These are phyloP conservation scores for Arthrobotrys megalospora DNA, from an alignment of 2,329 filamentous ascomycete genomes.

Conservation along the genomic window DNA sequence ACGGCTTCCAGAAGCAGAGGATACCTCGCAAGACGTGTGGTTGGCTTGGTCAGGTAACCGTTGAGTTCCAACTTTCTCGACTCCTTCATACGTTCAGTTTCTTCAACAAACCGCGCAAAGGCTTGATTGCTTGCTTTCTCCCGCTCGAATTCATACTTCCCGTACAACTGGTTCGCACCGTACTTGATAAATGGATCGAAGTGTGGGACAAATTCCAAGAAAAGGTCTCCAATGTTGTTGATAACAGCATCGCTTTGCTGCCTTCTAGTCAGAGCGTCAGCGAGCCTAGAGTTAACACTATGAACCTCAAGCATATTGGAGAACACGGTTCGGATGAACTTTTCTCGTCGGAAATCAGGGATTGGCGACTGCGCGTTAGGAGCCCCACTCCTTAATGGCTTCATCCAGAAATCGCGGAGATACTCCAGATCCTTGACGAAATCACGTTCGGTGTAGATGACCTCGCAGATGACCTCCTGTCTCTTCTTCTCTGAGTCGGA, in stretches of 20 bases:
- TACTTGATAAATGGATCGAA: slow-evolving; percentile 98
- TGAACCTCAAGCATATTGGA: slow-evolving; percentile 97
- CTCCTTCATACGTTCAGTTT: slow-evolving; percentile 95
- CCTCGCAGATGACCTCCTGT: slow-evolving; percentile 96
- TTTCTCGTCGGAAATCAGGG: slow-evolving; percentile 86
- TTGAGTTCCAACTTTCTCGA: slow-evolving; percentile 97
- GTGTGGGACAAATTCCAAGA: slow-evolving; percentile 89
- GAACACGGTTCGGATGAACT: slow-evolving; percentile 94
- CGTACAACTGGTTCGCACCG: slow-evolving; percentile 93
- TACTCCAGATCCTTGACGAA: slow-evolving; percentile 99
- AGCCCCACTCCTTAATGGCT: slow-evolving; percentile 83
- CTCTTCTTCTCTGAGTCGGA: slow-evolving; percentile 95
- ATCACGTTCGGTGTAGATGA: slow-evolving; percentile 98
- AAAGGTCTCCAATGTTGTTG: slow-evolving; percentile 90
- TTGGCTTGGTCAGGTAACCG: slow-evolving; percentile 97
- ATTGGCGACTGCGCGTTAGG: slow-evolving; percentile 81
- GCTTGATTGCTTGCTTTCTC: slow-evolving; percentile 88
- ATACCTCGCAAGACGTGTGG: slow-evolving; percentile 93
- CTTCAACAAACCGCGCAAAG: slow-evolving; percentile 93
- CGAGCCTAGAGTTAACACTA: slow-evolving; percentile 88
- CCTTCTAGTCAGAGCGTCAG: slow-evolving; percentile 86
- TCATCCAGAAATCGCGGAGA: slow-evolving; percentile 97
- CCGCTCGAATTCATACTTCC: slow-evolving; percentile 98
- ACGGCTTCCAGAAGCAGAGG: slow-evolving; percentile 92
- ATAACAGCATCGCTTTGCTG: slow-evolving; percentile 94